Percentiles rank a stretch among this genome's conserved stretches.
phyloP scores from a whole-genome alignment of 805 yeast species.

The Debaryomyces prosopidis region DNA sequence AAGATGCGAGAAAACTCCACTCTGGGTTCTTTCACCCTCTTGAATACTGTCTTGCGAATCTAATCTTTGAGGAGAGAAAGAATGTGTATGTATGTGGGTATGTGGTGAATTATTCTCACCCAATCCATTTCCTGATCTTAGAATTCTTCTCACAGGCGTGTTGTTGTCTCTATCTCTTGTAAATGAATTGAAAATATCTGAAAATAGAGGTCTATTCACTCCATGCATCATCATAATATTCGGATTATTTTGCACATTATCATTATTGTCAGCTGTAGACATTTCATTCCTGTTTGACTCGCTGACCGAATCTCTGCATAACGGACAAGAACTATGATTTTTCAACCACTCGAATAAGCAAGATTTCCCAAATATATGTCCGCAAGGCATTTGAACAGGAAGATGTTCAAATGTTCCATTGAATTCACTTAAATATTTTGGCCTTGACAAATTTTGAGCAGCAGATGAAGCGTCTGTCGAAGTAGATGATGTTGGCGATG shows the following conservation, averaged over 20 bases:
- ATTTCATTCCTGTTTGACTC: slow-evolving; percentile 15
- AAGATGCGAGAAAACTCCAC: slow-evolving; percentile 18
- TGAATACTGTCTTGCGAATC: not conserved
- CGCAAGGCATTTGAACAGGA: slow-evolving; percentile 79
- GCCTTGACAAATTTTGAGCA: not conserved
- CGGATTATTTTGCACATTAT: slow-evolving; percentile 1
- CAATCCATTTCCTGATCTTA: slow-evolving; percentile 12
- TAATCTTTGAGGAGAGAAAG: not conserved
- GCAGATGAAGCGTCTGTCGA: too few relatives aligned
- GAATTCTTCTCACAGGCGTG: slow-evolving; percentile 6
- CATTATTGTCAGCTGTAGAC: not conserved
- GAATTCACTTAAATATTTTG: slow-evolving; percentile 18
- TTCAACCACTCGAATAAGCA: slow-evolving; percentile 86
- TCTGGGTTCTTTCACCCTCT: not conserved
- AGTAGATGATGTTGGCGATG: slow-evolving; percentile 2
- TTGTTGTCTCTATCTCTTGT: slow-evolving; percentile 1
- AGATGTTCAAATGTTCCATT: slow-evolving; percentile 45
- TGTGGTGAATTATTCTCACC: slow-evolving; percentile 1
- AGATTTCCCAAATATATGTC: slow-evolving; percentile 82
- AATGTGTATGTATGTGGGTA: not conserved
- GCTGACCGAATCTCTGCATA: slow-evolving; percentile 65
- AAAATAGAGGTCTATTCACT: slow-evolving; percentile 3
- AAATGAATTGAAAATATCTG: slow-evolving; percentile 3
- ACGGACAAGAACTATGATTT: slow-evolving; percentile 75
- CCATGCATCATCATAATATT: slow-evolving; percentile 1